Base-by-base conservation (phyloP, 2,329 filamentous ascomycete species). In the Aspergillus cejpii region DNA sequence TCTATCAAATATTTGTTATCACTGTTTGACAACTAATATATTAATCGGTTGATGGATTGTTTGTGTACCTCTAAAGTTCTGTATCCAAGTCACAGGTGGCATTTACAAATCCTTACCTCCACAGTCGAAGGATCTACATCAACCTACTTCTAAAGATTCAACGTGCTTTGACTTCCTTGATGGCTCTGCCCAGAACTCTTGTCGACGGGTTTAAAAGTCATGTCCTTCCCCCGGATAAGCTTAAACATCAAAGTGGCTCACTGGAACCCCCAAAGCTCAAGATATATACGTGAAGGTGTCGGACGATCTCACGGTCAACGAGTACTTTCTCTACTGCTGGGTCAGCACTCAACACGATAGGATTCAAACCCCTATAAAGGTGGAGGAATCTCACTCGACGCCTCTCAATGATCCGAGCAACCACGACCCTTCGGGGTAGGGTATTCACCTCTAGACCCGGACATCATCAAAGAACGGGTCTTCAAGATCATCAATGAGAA, bases 401-500 rank as follows among this genome's bases (percentile, higher is more conserved):
- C 76, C 78, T 1, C 64, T 78, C 17, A 63, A 71, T 24, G 57
- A 66, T 11, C 57, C 57, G 5, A 56, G 53, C 2, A 34, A 51
- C 11, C 47, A 52, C 57, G 81, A 80, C 55, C 76, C 75, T 1
- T 73, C 50, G 72, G 72, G 2, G 61, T 71, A n/a, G 72, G 71
- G 1, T 79, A 78, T 59, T 71, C 62, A 0, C 67, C 72, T 41
- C 63, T 76, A 5, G 69, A 78, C 53, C 49, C 59, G 1, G 59
- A 65, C 41, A 56, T 65, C 17, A 50, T 45, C 8, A 56, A 45
- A 19, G 55, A 74, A 54, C 71, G 77, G 21, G 67, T 65, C 3
- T 80, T 79, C 71, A 79, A 79, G 53, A 77, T 81, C 39, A 66
- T 78, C 55, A 80, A 80, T 52, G 67, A 74, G 6, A 53, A 62